Percentiles rank a stretch among this genome's conserved stretches.
These are phyloP conservation scores for Nicotiana undulata DNA, from an alignment of 257 asterid species.

Conservation along the genomic window DNA sequence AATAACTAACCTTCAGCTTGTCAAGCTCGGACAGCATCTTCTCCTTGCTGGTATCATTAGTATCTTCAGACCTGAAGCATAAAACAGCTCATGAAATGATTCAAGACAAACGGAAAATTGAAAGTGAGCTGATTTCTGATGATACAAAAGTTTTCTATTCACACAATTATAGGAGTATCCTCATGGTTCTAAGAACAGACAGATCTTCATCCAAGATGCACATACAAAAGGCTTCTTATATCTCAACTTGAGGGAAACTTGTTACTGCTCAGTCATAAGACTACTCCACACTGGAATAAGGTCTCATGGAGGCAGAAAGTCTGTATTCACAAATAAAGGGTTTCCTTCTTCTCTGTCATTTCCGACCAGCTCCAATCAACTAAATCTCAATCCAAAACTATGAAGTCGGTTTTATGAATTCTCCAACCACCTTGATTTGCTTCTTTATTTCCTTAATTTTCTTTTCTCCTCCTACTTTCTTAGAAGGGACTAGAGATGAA, in stretches of 20 bases:
- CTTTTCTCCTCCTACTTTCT: not conserved
- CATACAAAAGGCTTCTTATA: not conserved
- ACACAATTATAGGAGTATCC: not conserved
- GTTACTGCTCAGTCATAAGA: not conserved
- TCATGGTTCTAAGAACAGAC: not conserved
- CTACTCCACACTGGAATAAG: not conserved
- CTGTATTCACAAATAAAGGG: not conserved
- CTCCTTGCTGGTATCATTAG: constrained; percentile 26
- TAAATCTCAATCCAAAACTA: not conserved
- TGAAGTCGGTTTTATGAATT: not conserved
- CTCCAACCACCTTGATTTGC: not conserved
- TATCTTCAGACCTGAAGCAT: constrained; percentile 53
- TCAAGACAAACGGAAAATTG: not conserved
- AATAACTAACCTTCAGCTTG: constrained; percentile 54
- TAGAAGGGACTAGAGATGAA: not conserved
- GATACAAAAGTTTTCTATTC: not conserved
- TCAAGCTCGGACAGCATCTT: constrained; percentile 44
- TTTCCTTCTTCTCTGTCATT: not conserved
- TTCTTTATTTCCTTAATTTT: not conserved
- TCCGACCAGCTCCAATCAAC: not conserved
- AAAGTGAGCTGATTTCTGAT: not conserved
- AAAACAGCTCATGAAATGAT: not conserved
- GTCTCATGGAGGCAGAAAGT: not conserved
- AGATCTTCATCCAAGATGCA: not conserved
- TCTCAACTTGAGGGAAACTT: not conserved